Base-by-base conservation (phyloP, 2,329 filamentous ascomycete genomes). In the Ceratocystis eucalypticola region DNA sequence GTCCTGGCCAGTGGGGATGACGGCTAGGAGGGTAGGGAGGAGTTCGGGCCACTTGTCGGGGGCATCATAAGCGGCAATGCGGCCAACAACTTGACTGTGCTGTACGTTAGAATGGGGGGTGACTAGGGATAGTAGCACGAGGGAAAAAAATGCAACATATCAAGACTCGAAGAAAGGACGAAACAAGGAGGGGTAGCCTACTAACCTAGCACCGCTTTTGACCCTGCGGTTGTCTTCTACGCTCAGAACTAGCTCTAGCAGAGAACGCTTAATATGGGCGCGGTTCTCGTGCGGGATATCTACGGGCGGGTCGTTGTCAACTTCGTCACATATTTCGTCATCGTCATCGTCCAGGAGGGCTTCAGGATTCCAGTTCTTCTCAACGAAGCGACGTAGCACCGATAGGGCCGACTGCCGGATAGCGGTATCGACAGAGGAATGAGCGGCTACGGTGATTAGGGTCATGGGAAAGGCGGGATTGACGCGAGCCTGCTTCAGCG, bases 41-140 rank as follows among this genome's bases (percentile, higher is more conserved):
- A 99, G 84, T 70, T 84, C 84, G n/a, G 92, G 91, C 94, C 94
- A 99, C 72, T 92, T 84, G 68, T 96, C 91, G 65, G 94, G 94
- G 74, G 96, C 97, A 78, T 99, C 94, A 72, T 87, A 84, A 69
- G 86, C 88, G 66, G 94, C 94, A 71, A 99, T 96, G 78, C 96
- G 97, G 79, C 91, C 93, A 69, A 96, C 90, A 4, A 88, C 83
- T 71, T 82, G 85, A 75, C 84, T 86, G 67, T n/a, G 63, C 10
- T 33, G 17, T 12, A 8, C 55, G 48, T 53, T 57, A 44, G 22
- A 53, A 50, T 37, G 33, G 33, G 10, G 5, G 28, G 33, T 10
- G 33, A 37, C 33, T 12, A 37, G n/a, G 22, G n/a, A 50, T 8
- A 28, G 61, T 30, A 15, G 50, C 44, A 45, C 62, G 55, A 44